Conservation (phyloP, 805 yeast species). For the Yarrowia sp. region DNA sequence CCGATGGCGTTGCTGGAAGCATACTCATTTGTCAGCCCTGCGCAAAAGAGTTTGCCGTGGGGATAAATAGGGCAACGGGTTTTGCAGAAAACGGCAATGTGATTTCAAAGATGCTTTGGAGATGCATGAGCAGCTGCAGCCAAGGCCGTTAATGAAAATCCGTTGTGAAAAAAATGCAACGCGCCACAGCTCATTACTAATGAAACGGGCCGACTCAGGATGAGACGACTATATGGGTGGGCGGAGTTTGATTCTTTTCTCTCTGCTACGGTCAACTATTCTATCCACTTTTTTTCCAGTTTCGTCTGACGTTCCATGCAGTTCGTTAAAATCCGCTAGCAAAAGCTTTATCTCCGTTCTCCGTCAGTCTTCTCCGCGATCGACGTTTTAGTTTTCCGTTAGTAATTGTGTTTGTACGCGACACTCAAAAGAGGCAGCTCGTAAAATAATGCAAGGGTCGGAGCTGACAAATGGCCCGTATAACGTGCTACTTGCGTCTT, state of each 20-base stretch:
- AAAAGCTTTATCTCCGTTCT: background rate
- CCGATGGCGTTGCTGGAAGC: background rate
- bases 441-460: background rate
- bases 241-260: too few relatives aligned
- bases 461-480: too few relatives aligned
- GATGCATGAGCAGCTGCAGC: background rate
- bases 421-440: background rate
- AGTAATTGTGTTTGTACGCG: background rate
- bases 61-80: background rate
- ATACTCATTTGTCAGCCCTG: background rate
- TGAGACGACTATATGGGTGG: too few relatives aligned
- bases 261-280: too few relatives aligned
- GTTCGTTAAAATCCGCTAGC: background rate
- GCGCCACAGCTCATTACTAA: too few relatives aligned
- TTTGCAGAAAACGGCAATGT: background rate
- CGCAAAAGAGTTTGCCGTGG: background rate
- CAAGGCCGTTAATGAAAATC: background rate
- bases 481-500: too few relatives aligned
- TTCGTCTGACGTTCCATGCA: too few relatives aligned
- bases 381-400: too few relatives aligned
- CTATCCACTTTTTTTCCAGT: too few relatives aligned
- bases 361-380: too few relatives aligned
- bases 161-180: too few relatives aligned
- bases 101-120: background rate
- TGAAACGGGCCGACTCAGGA: background rate